phyloP scores from a whole-genome alignment of 2,329 filamentous ascomycete species.

The Saccharata proteae region DNA sequence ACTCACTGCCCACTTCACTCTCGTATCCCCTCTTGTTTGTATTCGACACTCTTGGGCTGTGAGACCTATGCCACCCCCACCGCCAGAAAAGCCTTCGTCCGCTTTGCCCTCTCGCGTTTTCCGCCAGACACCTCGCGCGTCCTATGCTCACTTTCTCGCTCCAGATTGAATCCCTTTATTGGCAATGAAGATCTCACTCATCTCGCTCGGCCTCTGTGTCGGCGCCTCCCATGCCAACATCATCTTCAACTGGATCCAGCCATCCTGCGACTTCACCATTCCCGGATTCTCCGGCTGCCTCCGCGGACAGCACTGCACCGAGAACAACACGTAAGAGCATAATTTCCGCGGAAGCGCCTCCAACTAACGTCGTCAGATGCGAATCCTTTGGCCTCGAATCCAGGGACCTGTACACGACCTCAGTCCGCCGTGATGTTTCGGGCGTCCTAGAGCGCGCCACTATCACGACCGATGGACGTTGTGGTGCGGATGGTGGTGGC shows the following conservation, averaged over 20 bases:
- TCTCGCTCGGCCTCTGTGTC: slow-evolving; percentile 14
- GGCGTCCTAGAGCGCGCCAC: slow-evolving; percentile 19
- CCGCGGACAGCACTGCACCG: slow-evolving; percentile 25
- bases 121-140: slow-evolving; percentile 1
- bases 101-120: no score
- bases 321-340: slow-evolving; percentile 21
- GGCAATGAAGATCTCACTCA: slow-evolving; percentile 6
- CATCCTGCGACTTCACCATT: slow-evolving; percentile 25
- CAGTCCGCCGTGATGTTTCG: slow-evolving; percentile 14
- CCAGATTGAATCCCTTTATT: slow-evolving; percentile 2
- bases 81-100: no score
- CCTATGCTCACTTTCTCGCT: slow-evolving; percentile 3
- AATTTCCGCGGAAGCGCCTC: neutral
- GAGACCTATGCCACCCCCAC: no score
- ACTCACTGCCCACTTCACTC: no score
- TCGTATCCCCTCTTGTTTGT: no score
- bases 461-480: slow-evolving; percentile 29
- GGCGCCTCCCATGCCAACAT: slow-evolving; percentile 34
- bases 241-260: slow-evolving; percentile 34
- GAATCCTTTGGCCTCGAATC: slow-evolving; percentile 1
- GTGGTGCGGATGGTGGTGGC: slow-evolving; percentile 27
- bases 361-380: slow-evolving; percentile 1
- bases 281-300: slow-evolving; percentile 20
- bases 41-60: no score
- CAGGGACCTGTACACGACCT: slow-evolving; percentile 16